These are phyloP conservation scores for Talaromyces thailandensis DNA, from an alignment of 495 filamentous ascomycete species.

Conservation along the genomic window DNA sequence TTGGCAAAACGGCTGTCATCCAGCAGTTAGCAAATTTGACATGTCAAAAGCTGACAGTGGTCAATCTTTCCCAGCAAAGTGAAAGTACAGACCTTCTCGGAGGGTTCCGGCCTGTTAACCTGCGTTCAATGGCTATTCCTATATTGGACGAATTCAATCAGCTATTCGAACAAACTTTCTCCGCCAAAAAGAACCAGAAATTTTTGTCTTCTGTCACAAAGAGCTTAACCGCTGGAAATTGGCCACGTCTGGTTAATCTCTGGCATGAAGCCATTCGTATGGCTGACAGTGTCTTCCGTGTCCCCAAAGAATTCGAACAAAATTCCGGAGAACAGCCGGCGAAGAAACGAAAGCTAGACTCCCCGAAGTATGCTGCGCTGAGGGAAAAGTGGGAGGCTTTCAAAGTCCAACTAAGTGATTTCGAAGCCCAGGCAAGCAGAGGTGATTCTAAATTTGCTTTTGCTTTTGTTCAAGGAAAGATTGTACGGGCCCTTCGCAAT, in stretches of 20 bases:
- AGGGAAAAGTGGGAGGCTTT: conserved; percentile 74
- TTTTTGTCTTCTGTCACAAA: conserved; percentile 74
- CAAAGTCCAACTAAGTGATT: conserved; percentile 60
- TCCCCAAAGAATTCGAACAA: conserved; percentile 16
- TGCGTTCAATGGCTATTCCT: conserved; percentile 78
- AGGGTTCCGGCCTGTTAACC: conserved; percentile 90
- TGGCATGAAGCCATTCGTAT: conserved; percentile 86
- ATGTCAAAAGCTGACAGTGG: conserved; percentile 73
- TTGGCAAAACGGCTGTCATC: conserved; percentile 91
- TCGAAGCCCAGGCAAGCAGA: conserved; percentile 71
- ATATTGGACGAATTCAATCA: conserved; percentile 91
- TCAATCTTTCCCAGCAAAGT: conserved; percentile 96
- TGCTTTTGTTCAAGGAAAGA: conserved; percentile 88
- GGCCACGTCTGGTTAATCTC: conserved; percentile 69
- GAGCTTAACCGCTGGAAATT: conserved; percentile 70
- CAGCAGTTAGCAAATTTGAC: conserved; percentile 81
- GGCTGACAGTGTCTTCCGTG: conserved; percentile 60
- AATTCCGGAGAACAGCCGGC: conserved; percentile 51
- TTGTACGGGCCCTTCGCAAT: conserved; percentile 84
- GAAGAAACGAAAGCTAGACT: conserved; percentile 78
- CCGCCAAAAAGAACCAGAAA: conserved; percentile 71
- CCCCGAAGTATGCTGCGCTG: conserved; percentile 54
- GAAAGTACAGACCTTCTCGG: conserved; percentile 89
- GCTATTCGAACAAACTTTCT: conserved; percentile 78
- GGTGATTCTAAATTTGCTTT: conserved; percentile 83